phyloP scores from a whole-genome alignment of 2,329 filamentous ascomycete species.

The Claviceps capensis region DNA sequence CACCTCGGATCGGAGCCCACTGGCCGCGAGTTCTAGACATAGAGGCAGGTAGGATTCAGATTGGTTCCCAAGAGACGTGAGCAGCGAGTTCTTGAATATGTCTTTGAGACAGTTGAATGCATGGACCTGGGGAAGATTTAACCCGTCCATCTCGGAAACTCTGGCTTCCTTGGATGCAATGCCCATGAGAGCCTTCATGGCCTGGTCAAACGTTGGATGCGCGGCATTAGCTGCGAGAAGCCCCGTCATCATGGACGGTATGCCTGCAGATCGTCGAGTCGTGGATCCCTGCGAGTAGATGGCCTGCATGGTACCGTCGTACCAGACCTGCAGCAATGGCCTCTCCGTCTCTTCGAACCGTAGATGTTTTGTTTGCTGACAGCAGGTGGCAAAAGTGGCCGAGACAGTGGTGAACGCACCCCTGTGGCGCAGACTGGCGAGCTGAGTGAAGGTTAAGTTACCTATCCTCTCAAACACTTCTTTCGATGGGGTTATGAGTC shows the following conservation, averaged over 20 bases:
- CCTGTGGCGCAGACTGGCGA: slow-evolving; percentile 72
- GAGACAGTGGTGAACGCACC: slow-evolving; percentile 91
- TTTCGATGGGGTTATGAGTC: slow-evolving; percentile 32
- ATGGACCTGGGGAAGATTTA: slow-evolving; percentile 78
- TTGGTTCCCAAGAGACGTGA: slow-evolving; percentile 56
- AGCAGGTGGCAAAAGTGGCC: slow-evolving; percentile 73
- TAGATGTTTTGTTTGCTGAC: slow-evolving; percentile 45
- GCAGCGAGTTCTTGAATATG: slow-evolving; percentile 70
- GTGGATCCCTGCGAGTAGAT: slow-evolving; percentile 67
- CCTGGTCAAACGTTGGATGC: slow-evolving; percentile 47
- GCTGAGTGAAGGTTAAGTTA: slow-evolving; percentile 63
- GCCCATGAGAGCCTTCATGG: slow-evolving; percentile 47
- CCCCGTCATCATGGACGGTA: slow-evolving; percentile 75
- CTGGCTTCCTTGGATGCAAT: slow-evolving; percentile 42
- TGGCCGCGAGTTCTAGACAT: slow-evolving; percentile 66
- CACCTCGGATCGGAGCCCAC: slow-evolving; percentile 63
- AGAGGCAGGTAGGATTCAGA: slow-evolving; percentile 63
- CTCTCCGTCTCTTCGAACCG: slow-evolving; percentile 19
- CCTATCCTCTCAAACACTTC: slow-evolving; percentile 54
- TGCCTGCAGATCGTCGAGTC: slow-evolving; percentile 80
- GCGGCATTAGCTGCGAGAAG: slow-evolving; percentile 55
- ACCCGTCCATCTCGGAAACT: slow-evolving; percentile 44
- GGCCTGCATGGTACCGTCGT: slow-evolving; percentile 53
- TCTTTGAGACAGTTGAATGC: slow-evolving; percentile 89
- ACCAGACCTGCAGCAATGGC: slow-evolving; percentile 52